Evolutionary conservation across 805 yeast species (phyloP).

Genomic region (Saturnispora besseyi): DNA sequence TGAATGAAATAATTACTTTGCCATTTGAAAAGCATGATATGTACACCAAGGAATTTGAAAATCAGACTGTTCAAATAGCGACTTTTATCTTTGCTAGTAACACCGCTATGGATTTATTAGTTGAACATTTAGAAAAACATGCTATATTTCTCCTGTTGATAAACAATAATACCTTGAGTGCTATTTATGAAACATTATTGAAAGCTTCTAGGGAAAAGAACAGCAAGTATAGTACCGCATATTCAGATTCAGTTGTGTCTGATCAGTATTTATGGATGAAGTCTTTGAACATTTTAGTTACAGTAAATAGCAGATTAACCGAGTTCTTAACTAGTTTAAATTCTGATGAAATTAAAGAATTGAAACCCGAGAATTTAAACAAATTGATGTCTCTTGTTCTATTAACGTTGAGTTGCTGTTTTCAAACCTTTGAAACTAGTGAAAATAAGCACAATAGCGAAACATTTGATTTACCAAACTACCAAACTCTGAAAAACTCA

Average conservation of each 20-base stretch:
- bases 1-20: conserved; percentile 42
- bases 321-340: conserved; percentile 12
- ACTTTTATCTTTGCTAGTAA: conserved; percentile 55
- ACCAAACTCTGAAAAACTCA: conserved; percentile 29
- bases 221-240: conserved; percentile 25
- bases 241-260: conserved; percentile 37
- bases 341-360: background rate
- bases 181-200: conserved; percentile 39
- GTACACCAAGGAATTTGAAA: conserved; percentile 44
- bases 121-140: conserved; percentile 27
- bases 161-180: conserved; percentile 37
- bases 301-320: conserved; percentile 28
- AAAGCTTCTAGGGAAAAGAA: conserved; percentile 43
- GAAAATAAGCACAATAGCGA: background rate
- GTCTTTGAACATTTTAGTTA: conserved; percentile 34
- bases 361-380: conserved; percentile 14
- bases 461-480: conserved; percentile 21
- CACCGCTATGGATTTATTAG: conserved; percentile 35
- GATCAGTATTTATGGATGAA: conserved; percentile 44
- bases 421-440: conserved; percentile 25
- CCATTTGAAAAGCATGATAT: conserved; percentile 56
- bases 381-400: conserved; percentile 35
- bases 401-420: conserved; percentile 33
- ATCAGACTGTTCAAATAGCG: conserved; percentile 40
- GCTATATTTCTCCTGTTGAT: conserved; percentile 30